Percentiles rank a stretch among this genome's conserved stretches.
phyloP scores from a whole-genome alignment of 2,329 filamentous ascomycete genomes.

The Aaosphaeria pasadenensis region DNA sequence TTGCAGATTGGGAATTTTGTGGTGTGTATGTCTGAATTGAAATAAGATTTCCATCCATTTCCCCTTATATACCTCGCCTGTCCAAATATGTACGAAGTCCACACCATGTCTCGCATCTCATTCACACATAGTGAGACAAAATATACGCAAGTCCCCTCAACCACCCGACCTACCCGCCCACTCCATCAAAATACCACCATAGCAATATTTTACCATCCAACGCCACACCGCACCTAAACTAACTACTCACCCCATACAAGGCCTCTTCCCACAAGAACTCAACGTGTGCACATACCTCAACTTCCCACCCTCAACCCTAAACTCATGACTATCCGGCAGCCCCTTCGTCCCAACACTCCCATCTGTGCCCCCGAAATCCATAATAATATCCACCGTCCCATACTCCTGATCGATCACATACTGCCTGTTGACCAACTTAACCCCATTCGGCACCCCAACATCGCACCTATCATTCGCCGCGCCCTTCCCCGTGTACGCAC shows the following conservation, averaged over 20 bases:
- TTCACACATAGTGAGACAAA: no score
- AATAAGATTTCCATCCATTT: no score
- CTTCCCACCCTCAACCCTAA: conserved; percentile 26
- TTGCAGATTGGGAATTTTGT: no score
- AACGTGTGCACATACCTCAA: conserved; percentile 31
- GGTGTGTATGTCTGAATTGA: no score
- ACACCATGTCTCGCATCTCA: no score
- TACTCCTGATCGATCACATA: conserved; percentile 30
- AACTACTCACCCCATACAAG: conserved; percentile 13
- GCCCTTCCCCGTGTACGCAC: conserved; percentile 23
- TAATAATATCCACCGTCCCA: conserved; percentile 27
- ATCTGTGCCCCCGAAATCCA: conserved; percentile 23
- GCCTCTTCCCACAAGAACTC: conserved; percentile 19
- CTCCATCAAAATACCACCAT: no score
- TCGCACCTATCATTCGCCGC: conserved; percentile 19
- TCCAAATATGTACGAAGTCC: no score
- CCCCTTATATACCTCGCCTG: no score
- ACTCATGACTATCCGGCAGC: conserved; percentile 32
- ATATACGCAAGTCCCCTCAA: no score
- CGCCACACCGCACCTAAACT: conserved; percentile 2
- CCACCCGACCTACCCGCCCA: no score
- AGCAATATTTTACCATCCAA: background rate
- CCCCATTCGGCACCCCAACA: conserved; percentile 26
- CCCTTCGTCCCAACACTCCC: conserved; percentile 10
- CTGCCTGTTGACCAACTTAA: conserved; percentile 22